These are phyloP conservation scores for Lithohypha guttulata DNA, from an alignment of 2,329 filamentous ascomycete genomes.

Conservation along the genomic window DNA sequence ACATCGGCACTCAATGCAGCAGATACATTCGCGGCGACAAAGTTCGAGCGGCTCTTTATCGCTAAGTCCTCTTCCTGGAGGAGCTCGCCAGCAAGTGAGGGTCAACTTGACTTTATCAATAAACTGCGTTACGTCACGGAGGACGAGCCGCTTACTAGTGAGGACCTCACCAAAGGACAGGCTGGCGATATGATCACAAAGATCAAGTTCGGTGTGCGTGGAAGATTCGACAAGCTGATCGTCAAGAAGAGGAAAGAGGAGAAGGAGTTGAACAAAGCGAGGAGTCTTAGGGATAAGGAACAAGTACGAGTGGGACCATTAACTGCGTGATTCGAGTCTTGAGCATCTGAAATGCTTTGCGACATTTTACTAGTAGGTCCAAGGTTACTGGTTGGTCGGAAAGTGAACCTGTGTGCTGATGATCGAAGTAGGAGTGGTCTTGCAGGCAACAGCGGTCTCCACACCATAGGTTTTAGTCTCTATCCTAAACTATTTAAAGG, in stretches of 20 bases:
- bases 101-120: constrained; percentile 37
- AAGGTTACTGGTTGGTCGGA: no score
- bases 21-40: constrained; percentile 63
- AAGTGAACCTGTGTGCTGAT: no score
- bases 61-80: constrained; percentile 60
- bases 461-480: no score
- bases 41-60: constrained; percentile 60
- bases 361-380: no score
- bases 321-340: constrained; percentile 9
- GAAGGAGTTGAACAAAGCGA: constrained; percentile 24
- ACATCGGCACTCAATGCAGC: constrained; percentile 69
- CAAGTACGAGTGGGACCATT: constrained; percentile 41
- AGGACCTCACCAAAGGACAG: constrained; percentile 63
- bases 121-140: constrained; percentile 34
- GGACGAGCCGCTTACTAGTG: constrained; percentile 46
- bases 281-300: constrained; percentile 27
- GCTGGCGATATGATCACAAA: constrained; percentile 90
- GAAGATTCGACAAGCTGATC: constrained; percentile 49
- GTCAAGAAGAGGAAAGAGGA: constrained; percentile 39
- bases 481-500: no score
- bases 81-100: constrained; percentile 46
- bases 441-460: no score
- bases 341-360: no score
- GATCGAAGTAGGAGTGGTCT: no score
- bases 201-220: constrained; percentile 67